Evolutionary conservation across 176 grass and related monocot species (phyloP), one percentile per base, ranked within the genome.

Genomic region (Juncus effusus): DNA sequence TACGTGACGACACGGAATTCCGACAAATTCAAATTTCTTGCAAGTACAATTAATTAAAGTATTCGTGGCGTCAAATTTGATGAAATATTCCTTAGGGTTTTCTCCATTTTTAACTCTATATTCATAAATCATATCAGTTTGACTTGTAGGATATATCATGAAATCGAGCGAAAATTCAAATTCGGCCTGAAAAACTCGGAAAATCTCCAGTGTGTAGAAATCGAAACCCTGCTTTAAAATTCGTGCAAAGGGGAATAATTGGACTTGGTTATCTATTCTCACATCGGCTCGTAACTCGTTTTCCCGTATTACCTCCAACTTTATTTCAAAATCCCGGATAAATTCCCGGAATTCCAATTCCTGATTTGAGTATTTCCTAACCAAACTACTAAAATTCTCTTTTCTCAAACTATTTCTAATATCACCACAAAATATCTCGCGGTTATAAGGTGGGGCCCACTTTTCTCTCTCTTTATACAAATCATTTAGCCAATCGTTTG

Each of bases 141-240:
- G 51, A 13, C 58, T 68, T 50, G 41, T 42, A 56, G 39, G 40
- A 56, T 56, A 56, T n/a, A 82, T 72, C 73, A 82, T 64, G 67
- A 42, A 82, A 64, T 82, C 79, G 9, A 82, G 49, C 12, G 73
- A 76, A 65, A 82, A 47, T 55, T 82, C 79, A 70, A 82, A 82
- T 69, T 82, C 79, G 7, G 65, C 58, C 56, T 82, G 79, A 70
- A 82, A 82, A 54, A 76, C 62, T 40, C 76, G 61, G 69, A 82
- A 76, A 16, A 82, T 65, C 2, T 63, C 51, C 6, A 64, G 63
- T 7, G 79, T 76, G 56, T 82, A 82, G 14, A 60, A 39, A 38
- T 71, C 74, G 47, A 75, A 15, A n/a, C 72, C 72, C 61, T 82
- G 79, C 49, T 67, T 82, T 69, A 82, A 76, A 64, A 82, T 82